A percentile compares a stretch with the other conserved stretches of the same genome.
Conservation (phyloP, 1,284 basidiomycete species). For the Phlebopus sp. region DNA sequence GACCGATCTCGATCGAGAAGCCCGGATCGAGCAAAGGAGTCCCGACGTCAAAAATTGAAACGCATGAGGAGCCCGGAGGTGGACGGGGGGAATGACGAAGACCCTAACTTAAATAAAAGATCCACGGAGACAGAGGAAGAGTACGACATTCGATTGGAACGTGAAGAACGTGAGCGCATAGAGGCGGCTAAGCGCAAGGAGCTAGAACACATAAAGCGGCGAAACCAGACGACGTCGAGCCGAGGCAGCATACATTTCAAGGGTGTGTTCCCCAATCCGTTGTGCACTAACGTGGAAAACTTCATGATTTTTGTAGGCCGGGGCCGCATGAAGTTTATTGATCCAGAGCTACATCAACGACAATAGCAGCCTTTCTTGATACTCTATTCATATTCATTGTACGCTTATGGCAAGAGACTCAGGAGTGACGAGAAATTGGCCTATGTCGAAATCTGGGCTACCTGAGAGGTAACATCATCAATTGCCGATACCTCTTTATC, state of each 20-base stretch:
- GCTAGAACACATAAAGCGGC: slow-evolving; percentile 47
- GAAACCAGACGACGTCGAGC: slow-evolving; percentile 35
- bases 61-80: slow-evolving; percentile 12
- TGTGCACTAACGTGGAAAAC: background rate
- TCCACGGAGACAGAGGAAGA: slow-evolving; percentile 50
- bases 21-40: slow-evolving; percentile 19
- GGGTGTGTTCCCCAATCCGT: slow-evolving; percentile 35
- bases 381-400: background rate
- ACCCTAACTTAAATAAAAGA: slow-evolving; percentile 6
- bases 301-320: slow-evolving; percentile 39
- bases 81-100: slow-evolving; percentile 16
- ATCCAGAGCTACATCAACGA: slow-evolving; percentile 48
- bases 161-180: slow-evolving; percentile 64
- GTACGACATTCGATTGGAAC: slow-evolving; percentile 67
- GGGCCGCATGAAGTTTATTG: slow-evolving; percentile 66
- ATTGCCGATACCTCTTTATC: slow-evolving; percentile 16
- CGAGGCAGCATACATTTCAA: slow-evolving; percentile 60
- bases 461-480: slow-evolving; percentile 34
- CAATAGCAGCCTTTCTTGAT: slow-evolving; percentile 12
- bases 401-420: slow-evolving; percentile 8
- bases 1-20: slow-evolving; percentile 32
- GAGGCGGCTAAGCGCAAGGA: slow-evolving; percentile 46
- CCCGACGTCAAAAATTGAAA: slow-evolving; percentile 30
- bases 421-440: slow-evolving; percentile 17
- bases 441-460: slow-evolving; percentile 38